A percentile compares a stretch with the other conserved stretches of the same genome.
Evolutionary conservation across 2,329 filamentous ascomycete species (phyloP).

Genomic region (Aureobasidium zeae): DNA sequence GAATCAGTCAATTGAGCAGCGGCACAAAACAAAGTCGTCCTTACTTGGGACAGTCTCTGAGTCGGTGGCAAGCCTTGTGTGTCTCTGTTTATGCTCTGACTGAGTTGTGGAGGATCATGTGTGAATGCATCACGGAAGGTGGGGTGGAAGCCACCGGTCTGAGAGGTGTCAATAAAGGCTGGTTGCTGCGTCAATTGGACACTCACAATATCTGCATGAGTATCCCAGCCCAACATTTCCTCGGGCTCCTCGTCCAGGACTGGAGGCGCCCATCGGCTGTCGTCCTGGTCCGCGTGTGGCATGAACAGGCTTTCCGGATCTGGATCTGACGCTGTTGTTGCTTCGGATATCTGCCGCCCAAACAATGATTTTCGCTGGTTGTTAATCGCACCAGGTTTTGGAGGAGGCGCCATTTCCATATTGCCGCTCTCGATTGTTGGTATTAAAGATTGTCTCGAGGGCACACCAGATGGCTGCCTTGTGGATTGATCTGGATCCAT

Average conservation of each 20-base stretch:
- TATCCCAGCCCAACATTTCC: conserved; percentile 65
- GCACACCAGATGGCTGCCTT: conserved; percentile 2
- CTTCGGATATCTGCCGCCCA: conserved; percentile 18
- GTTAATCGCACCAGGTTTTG: conserved; percentile 11
- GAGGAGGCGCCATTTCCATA: conserved; percentile 17
- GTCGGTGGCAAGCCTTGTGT: conserved; percentile 54
- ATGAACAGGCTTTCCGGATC: conserved; percentile 63
- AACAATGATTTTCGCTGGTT: conserved; percentile 21
- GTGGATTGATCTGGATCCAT: conserved; percentile 5
- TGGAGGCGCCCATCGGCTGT: conserved; percentile 63
- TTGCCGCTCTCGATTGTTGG: background rate
- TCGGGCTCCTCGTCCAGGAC: conserved; percentile 55
- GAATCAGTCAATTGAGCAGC: conserved; percentile 19
- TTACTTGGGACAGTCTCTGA: conserved; percentile 61
- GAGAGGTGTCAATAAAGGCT: conserved; percentile 7
- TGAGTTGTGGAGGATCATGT: conserved; percentile 16
- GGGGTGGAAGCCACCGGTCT: conserved; percentile 29
- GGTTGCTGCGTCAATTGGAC: conserved; percentile 12
- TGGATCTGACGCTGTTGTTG: conserved; percentile 47
- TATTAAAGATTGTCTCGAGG: conserved; percentile 4
- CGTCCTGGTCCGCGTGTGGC: conserved; percentile 57
- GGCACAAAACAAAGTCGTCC: conserved; percentile 29
- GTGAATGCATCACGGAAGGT: conserved; percentile 37
- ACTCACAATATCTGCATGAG: conserved; percentile 54
- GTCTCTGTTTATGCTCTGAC: conserved; percentile 22